These are phyloP conservation scores for Zalerion maritima DNA, from an alignment of 495 filamentous ascomycete species.

Conservation along the genomic window DNA sequence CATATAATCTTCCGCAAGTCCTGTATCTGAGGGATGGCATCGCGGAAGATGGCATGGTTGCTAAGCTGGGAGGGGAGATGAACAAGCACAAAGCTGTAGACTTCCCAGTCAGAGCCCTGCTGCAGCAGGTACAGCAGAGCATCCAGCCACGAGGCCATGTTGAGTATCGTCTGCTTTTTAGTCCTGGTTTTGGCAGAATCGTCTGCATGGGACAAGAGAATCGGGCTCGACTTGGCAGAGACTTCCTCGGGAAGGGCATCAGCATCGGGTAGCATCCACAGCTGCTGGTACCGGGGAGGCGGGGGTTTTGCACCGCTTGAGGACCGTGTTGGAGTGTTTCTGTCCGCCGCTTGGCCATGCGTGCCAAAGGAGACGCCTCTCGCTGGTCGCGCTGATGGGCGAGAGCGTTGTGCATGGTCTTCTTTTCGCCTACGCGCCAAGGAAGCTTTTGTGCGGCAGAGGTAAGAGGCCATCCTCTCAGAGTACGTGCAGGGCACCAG, in stretches of 20 bases:
- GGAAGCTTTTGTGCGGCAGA: constrained; percentile 51
- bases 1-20: constrained; percentile 64
- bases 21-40: constrained; percentile 55
- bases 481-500: constrained; percentile 51
- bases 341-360: constrained; percentile 26
- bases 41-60: constrained; percentile 74
- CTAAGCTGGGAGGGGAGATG: constrained; percentile 78
- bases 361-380: constrained; percentile 33
- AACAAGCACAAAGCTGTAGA: constrained; percentile 80
- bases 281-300: constrained; percentile 23
- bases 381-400: constrained; percentile 20
- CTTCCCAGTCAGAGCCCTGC: constrained; percentile 75
- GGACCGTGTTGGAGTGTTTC: constrained; percentile 17
- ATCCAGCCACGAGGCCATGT: constrained; percentile 64
- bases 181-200: constrained; percentile 7
- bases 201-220: constrained; percentile 20
- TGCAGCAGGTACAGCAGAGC: constrained; percentile 57
- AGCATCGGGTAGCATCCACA: constrained; percentile 38
- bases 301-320: constrained; percentile 21
- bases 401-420: constrained; percentile 27
- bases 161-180: constrained; percentile 28
- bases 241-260: constrained; percentile 34
- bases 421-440: constrained; percentile 34
- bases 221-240: constrained; percentile 25
- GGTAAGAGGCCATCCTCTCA: constrained; percentile 51